These are phyloP conservation scores for Amaranthus palmeri DNA, from an alignment of 148 eudicot genomes.

Conservation along the genomic window DNA sequence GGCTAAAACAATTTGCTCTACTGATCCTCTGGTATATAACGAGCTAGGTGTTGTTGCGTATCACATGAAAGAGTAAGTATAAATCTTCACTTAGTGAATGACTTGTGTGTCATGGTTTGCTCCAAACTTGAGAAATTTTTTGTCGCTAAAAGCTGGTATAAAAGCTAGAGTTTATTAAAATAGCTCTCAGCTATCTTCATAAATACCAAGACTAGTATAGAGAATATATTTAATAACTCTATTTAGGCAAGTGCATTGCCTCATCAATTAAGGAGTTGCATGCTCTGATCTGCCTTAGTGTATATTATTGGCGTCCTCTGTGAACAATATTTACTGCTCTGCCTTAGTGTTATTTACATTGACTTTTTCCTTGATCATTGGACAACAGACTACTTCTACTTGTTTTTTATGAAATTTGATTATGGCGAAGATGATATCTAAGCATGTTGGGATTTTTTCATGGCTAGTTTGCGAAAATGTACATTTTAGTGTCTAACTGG, in stretches of 20 bases:
- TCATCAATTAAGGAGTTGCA: background rate
- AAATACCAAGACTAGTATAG: background rate
- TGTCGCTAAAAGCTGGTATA: background rate
- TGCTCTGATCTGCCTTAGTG: too few species aligned
- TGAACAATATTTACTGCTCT: too few species aligned
- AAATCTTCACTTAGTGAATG: background rate
- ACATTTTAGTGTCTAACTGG: too few species aligned
- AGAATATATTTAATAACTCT: background rate
- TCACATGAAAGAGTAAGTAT: slow-evolving; percentile 90
- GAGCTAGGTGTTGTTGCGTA: slow-evolving; percentile 97
- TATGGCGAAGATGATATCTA: too few species aligned
- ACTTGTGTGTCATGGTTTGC: background rate
- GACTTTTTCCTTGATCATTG: too few species aligned
- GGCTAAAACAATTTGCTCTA: slow-evolving; percentile 74
- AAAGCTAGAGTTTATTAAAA: background rate
- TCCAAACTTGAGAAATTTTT: background rate
- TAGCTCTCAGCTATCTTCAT: background rate
- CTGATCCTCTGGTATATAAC: slow-evolving; percentile 95
- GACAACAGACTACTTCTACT: too few species aligned
- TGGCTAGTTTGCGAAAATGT: too few species aligned
- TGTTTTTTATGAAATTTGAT: too few species aligned
- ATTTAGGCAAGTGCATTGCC: background rate
- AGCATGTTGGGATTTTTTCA: too few species aligned
- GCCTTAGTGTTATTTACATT: too few species aligned
- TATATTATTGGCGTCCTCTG: too few species aligned